These are phyloP conservation scores for Rhodamnia rubescens DNA, from an alignment of 345 rosid genomes.

Conservation along the genomic window DNA sequence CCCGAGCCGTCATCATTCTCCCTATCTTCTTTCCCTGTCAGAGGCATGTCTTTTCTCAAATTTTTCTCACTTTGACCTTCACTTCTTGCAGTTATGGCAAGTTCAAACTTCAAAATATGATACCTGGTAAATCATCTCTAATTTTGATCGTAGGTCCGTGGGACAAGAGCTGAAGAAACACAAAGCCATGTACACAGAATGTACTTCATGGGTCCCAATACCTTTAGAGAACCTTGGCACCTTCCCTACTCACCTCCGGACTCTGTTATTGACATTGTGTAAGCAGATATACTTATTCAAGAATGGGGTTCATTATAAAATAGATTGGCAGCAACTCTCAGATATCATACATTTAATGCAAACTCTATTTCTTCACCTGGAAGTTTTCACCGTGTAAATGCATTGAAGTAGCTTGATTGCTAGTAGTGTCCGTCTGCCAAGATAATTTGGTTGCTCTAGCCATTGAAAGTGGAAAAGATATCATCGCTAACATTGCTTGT, in stretches of 20 bases:
- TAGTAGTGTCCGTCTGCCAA: background rate
- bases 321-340: background rate
- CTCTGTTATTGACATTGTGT: constrained; percentile 91
- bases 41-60: constrained; percentile 42
- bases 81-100: constrained; percentile 17
- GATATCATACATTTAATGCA: background rate
- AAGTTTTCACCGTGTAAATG: background rate
- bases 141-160: constrained; percentile 53
- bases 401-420: background rate
- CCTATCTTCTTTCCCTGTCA: constrained; percentile 80
- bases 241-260: constrained; percentile 91
- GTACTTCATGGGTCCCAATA: constrained; percentile 97
- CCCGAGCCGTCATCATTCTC: constrained; percentile 57
- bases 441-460: background rate
- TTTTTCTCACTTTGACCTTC: constrained; percentile 5
- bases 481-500: background rate
- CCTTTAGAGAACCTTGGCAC: constrained; percentile 97
- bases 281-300: constrained; percentile 15
- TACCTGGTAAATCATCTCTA: constrained; percentile 3
- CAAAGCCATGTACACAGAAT: constrained; percentile 91
- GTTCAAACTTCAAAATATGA: background rate
- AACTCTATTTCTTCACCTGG: background rate
- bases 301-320: background rate
- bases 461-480: background rate
- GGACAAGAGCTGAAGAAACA: constrained; percentile 85